These are phyloP conservation scores for Mrakia frigida DNA, from an alignment of 768 basidiomycete genomes.

Conservation along the genomic window DNA sequence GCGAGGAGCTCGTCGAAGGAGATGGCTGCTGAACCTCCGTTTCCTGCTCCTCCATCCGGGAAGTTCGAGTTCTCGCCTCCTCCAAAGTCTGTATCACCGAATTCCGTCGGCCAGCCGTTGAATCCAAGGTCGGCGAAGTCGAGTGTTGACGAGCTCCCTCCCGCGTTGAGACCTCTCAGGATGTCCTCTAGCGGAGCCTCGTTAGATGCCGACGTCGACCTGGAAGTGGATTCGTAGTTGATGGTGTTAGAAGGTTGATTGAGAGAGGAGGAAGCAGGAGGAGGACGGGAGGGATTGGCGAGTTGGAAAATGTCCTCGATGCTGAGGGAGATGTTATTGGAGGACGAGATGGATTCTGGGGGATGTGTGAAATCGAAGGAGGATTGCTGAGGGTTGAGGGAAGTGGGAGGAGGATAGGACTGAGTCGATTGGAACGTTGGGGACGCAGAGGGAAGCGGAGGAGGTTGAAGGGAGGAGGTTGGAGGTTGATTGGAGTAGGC, in stretches of 20 bases:
- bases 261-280: not conserved
- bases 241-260: not conserved
- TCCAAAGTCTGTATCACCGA: not conserved
- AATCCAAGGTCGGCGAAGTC: not conserved
- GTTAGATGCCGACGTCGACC: not conserved
- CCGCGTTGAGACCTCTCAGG: not conserved
- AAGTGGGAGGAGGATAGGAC: not conserved
- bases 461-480: no score
- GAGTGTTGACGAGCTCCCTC: not conserved
- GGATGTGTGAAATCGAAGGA: not conserved
- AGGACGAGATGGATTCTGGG: not conserved
- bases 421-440: not conserved
- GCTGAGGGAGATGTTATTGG: not conserved
- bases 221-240: not conserved
- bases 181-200: not conserved
- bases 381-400: not conserved
- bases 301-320: not conserved
- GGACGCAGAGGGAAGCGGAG: no score
- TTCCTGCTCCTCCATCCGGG: not conserved
- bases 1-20: not conserved
- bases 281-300: not conserved
- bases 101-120: constrained; percentile 2
- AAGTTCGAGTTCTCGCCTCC: not conserved
- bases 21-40: not conserved
- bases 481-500: no score